Conservation (phyloP, 148 eudicot genomes). For the Silene latifolia region DNA sequence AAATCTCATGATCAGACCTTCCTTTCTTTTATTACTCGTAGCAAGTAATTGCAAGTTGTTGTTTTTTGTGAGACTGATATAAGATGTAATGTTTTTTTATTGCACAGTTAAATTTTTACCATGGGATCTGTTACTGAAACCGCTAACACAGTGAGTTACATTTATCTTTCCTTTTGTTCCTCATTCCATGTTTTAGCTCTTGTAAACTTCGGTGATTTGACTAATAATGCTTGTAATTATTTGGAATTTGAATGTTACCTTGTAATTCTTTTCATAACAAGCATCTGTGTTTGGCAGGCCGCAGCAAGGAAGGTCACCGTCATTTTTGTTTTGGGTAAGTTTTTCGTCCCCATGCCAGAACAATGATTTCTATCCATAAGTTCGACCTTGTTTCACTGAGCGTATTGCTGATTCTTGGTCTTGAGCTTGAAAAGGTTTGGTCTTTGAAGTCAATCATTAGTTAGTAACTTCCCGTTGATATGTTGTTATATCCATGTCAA, state of each 20-base stretch:
- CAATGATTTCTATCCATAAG: background rate
- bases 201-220: no score
- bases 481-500: no score
- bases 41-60: background rate
- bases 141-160: slow-evolving; percentile 17
- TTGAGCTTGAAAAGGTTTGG: background rate
- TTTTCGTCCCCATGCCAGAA: background rate
- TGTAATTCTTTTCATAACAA: background rate
- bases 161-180: background rate
- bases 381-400: background rate
- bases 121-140: slow-evolving; percentile 38
- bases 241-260: background rate
- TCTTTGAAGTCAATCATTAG: background rate
- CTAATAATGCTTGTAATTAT: no score
- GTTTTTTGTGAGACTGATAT: background rate
- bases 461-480: background rate
- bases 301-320: slow-evolving; percentile 27
- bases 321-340: slow-evolving; percentile 36
- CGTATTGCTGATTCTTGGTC: no score
- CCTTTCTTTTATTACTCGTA: no score
- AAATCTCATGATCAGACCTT: background rate
- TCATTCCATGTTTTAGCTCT: background rate
- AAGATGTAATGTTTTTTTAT: slow-evolving; percentile 10
- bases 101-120: slow-evolving; percentile 16
- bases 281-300: slow-evolving; percentile 20